Evolutionary conservation across 2,329 filamentous ascomycete species (phyloP), one percentile per base, ranked within the genome.

Genomic region (Dissoconium aciculare): DNA sequence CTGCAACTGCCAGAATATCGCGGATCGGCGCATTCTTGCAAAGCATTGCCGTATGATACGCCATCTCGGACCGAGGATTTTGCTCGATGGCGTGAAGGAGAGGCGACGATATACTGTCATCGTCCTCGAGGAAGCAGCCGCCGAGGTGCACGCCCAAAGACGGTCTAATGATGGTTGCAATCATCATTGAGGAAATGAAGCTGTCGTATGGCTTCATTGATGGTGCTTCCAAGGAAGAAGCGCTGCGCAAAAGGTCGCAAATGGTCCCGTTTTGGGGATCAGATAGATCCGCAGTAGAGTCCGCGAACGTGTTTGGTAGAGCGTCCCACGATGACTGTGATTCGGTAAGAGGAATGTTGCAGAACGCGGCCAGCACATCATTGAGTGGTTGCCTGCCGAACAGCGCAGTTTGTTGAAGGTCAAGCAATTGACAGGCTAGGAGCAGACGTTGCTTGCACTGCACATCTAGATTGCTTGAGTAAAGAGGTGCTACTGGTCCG

Each of bases 1-100:
- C 58, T 3, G 56, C 52, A 0, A 62, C 52, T 16, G 59, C 58
- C 10, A 64, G 43, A 4, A 64, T 43, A 2, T 57, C 52, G 12
- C 56, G 55, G 4, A 61, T 39, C 1, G 59, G 60, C 3, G 50
- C 52, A 5, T 53, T 38, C 25, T 51, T 53, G 11, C 54, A 46
- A 1, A 62, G 50, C 34, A 55, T 55, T 11, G 52, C 43, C 3
- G 53, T 52, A 11, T 55, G 47, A 13, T 57, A 51, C 8, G 39
- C 33, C 24, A 50, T 24, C 9, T 26, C 29, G 15, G 32, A 28
- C 13, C 41, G 39, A 4, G 43, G 32, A 6, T 36, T 33, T 10
- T 38, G 34, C 14, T 46, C 38, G 11, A 38, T 14, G 5, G 39
- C 33, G 8, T 30, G 15, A 5, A 49, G n/a, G 36, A 44, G 17